Percentiles rank a stretch among this genome's conserved stretches.
Evolutionary conservation across 805 yeast genomes (phyloP).

Genomic region (Ogataea neopini): DNA sequence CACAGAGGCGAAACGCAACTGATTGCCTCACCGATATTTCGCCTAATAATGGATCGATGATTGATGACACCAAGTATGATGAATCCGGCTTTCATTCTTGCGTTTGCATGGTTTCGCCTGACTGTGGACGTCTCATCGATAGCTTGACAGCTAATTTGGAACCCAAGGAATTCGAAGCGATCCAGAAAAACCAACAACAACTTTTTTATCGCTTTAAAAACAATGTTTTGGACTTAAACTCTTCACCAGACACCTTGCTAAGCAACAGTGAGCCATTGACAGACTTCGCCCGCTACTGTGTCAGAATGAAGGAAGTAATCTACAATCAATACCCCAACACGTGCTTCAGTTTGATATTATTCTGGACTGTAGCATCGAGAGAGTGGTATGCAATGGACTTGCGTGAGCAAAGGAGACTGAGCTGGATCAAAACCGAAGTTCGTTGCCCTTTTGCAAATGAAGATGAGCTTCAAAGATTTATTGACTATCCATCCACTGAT

Average conservation of each 20-base stretch:
- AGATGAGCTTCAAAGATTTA: slow-evolving; percentile 26
- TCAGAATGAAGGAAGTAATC: slow-evolving; percentile 20
- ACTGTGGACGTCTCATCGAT: slow-evolving; percentile 13
- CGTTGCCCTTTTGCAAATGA: slow-evolving; percentile 27
- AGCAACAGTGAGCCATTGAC: slow-evolving; percentile 27
- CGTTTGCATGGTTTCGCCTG: slow-evolving; percentile 13
- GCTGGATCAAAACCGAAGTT: slow-evolving; percentile 10
- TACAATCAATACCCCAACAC: slow-evolving; percentile 24
- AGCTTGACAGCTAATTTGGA: slow-evolving; percentile 11
- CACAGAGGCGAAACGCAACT: slow-evolving; percentile 10
- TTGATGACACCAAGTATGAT: background rate
- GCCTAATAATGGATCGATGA: slow-evolving; percentile 4
- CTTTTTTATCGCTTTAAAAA: slow-evolving; percentile 15
- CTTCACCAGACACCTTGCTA: slow-evolving; percentile 20
- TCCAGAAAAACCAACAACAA: slow-evolving; percentile 14
- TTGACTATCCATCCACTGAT: slow-evolving; percentile 18
- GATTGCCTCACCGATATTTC: slow-evolving; percentile 9
- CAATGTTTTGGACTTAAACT: slow-evolving; percentile 5
- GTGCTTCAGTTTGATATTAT: slow-evolving; percentile 22
- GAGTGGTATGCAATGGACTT: slow-evolving; percentile 25
- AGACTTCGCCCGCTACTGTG: slow-evolving; percentile 33
- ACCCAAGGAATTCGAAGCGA: slow-evolving; percentile 7
- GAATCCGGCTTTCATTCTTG: slow-evolving; percentile 12
- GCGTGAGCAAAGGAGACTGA: slow-evolving; percentile 16
- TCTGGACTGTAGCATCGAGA: slow-evolving; percentile 29